Base-by-base conservation (phyloP, 192 early-diverging fungal genomes). In the Backusella tuberculispora region DNA sequence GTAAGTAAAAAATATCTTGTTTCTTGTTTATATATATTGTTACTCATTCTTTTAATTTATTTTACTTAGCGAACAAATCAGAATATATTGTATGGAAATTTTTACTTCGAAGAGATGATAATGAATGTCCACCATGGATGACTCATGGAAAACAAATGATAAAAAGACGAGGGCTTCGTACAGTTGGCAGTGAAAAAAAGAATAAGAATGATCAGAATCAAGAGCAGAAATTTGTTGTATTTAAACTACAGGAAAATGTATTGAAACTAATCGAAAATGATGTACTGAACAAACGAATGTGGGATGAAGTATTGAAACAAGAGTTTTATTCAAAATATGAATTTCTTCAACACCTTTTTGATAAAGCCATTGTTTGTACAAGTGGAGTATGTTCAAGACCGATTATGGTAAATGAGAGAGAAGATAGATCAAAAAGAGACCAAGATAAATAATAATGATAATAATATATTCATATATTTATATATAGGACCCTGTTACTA, bases 51-150 rank as follows among this genome's bases (percentile, higher is more conserved):
- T 17, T 24, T 14, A 14, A 4, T 13, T 17, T 34, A 0, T 24
- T 46, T 10, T 4, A 3, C 42, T 26, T 67, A 67, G 64, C 34
- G 14, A 85, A 83, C 1, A 68, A 78, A 17, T 72, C 73, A 12
- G 86, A 86, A 13, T 83, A 80, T 74, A 71, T 71, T 40, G 82
- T 90, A n/a, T 92, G 90, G 90, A 81, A 89, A 40, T 92, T 80
- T 63, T 69, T 83, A 10, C 87, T 92, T 79, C 79, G 89, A 10
- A 83, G 91, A 65, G 89, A 90, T 63, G 91, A 92, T 63, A 69
- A 76, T 0, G 89, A 88, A 47, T 86, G 88, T 8, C 85, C 87
- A 24, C 90, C 91, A 1, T 92, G 90, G 91, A 90, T 86, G 0
- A 34, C 56, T 6, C 86, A 86, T 63, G 90, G 90, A 21, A 84